A percentile compares a stretch with the other conserved stretches of the same genome.
These are phyloP conservation scores for Mediolabrus comicus DNA, from an alignment of 108 stramenopile species.

Conservation along the genomic window DNA sequence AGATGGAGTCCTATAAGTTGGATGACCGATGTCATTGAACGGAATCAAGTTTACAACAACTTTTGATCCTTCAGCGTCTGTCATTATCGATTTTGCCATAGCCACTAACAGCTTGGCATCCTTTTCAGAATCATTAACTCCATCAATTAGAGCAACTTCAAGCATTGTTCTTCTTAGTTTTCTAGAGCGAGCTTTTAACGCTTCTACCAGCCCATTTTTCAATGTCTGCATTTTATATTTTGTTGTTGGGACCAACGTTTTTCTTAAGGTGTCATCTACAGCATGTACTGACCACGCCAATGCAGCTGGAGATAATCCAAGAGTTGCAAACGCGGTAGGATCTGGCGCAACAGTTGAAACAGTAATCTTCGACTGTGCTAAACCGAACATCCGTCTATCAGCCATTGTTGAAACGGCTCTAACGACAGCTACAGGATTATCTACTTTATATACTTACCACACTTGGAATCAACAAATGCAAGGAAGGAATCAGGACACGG, in stretches of 20 bases:
- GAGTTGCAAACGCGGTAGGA: constrained; percentile 53
- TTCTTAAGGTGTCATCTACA: constrained; percentile 68
- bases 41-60: constrained; percentile 85
- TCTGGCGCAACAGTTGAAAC: constrained; percentile 86
- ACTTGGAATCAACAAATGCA: too few relatives aligned
- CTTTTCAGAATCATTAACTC: constrained; percentile 79
- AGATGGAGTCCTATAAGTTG: constrained; percentile 56
- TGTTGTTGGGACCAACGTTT: constrained; percentile 78
- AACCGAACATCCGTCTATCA: constrained; percentile 56
- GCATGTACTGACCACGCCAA: constrained; percentile 90
- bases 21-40: constrained; percentile 75
- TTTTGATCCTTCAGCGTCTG: constrained; percentile 56
- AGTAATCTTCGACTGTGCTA: constrained; percentile 64
- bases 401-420: constrained; percentile 56
- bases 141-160: constrained; percentile 76
- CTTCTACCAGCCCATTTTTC: constrained; percentile 66
- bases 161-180: constrained; percentile 69
- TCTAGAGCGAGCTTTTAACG: constrained; percentile 45
- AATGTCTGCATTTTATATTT: constrained; percentile 72
- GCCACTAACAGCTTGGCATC: constrained; percentile 74
- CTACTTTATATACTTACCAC: too few relatives aligned
- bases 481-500: too few relatives aligned
- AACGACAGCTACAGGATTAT: constrained; percentile 53
- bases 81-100: constrained; percentile 61
- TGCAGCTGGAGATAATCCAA: constrained; percentile 61